Conservation (phyloP, 495 filamentous ascomycete species). For the Aspergillus baeticus region DNA sequence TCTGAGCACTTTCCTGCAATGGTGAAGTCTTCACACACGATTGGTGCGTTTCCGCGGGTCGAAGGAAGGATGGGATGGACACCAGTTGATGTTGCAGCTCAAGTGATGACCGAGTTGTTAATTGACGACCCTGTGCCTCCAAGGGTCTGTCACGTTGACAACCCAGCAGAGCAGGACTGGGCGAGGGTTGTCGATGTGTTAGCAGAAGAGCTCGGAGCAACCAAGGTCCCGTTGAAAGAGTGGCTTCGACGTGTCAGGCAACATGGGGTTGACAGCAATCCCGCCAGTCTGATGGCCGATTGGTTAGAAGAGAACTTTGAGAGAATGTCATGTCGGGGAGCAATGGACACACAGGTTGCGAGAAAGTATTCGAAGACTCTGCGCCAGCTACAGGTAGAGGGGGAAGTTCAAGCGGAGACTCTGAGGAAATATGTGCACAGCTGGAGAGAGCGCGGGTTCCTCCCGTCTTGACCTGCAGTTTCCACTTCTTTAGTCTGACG, state of each 20-base stretch:
- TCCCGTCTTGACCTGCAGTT: too few relatives aligned
- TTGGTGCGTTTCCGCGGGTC: constrained; percentile 44
- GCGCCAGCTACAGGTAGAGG: constrained; percentile 1
- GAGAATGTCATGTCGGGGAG: constrained; percentile 53
- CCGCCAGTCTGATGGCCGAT: constrained; percentile 41
- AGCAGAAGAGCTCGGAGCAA: constrained; percentile 40
- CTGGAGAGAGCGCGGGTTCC: constrained; percentile 4
- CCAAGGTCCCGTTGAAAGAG: constrained; percentile 39
- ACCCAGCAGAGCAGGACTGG: constrained; percentile 52
- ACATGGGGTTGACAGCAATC: constrained; percentile 30
- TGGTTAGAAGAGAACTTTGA: constrained; percentile 52
- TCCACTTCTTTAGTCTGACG: too few relatives aligned
- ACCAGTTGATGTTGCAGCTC: constrained; percentile 47
- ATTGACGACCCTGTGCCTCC: constrained; percentile 23
- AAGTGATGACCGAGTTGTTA: constrained; percentile 36
- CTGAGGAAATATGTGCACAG: constrained; percentile 5
- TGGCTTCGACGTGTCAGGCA: constrained; percentile 46
- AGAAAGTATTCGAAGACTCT: not conserved
- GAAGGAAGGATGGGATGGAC: constrained; percentile 46
- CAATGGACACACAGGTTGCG: constrained; percentile 4
- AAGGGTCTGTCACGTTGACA: constrained; percentile 57
- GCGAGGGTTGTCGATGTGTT: constrained; percentile 37
- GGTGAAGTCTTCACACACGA: constrained; percentile 50
- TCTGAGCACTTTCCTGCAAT: constrained; percentile 50
- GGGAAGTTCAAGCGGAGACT: not conserved